These are phyloP conservation scores for Elongisporangium undulatum DNA, from an alignment of 352 stramenopile species.

Conservation along the genomic window DNA sequence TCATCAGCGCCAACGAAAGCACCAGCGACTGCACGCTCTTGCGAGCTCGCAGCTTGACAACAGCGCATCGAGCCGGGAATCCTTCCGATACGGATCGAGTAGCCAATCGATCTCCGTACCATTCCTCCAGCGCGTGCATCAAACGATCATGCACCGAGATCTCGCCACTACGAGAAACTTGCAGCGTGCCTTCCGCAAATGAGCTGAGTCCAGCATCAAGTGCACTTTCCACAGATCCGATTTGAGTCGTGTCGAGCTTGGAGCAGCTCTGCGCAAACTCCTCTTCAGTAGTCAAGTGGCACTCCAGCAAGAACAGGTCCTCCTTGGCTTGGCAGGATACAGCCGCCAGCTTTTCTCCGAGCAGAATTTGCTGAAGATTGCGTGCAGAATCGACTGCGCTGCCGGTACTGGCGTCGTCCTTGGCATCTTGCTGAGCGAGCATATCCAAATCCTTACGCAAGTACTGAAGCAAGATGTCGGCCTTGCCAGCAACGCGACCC, in stretches of 20 bases:
- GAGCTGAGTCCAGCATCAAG: slow-evolving; percentile 53
- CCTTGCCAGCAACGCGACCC: slow-evolving; percentile 60
- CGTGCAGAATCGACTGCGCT: slow-evolving; percentile 24
- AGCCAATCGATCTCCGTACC: slow-evolving; percentile 13
- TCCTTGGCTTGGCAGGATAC: slow-evolving; percentile 62
- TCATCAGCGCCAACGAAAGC: slow-evolving; percentile 53
- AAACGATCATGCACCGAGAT: slow-evolving; percentile 56
- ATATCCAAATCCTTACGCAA: slow-evolving; percentile 60
- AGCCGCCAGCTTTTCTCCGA: slow-evolving; percentile 55
- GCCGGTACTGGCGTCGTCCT: slow-evolving; percentile 22
- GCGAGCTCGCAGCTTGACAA: slow-evolving; percentile 58
- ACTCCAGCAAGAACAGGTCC: slow-evolving; percentile 73
- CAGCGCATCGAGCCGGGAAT: slow-evolving; percentile 47
- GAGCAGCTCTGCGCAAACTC: slow-evolving; percentile 39
- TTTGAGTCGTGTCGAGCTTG: slow-evolving; percentile 40
- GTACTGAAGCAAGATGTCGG: slow-evolving; percentile 63
- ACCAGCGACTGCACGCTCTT: slow-evolving; percentile 45
- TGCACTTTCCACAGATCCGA: slow-evolving; percentile 36
- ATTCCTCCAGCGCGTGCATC: slow-evolving; percentile 47
- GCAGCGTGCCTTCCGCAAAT: slow-evolving; percentile 52
- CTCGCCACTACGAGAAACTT: slow-evolving; percentile 24
- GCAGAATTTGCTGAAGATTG: slow-evolving; percentile 44
- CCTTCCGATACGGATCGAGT: slow-evolving; percentile 21
- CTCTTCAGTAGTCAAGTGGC: slow-evolving; percentile 62
- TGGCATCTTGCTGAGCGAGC: slow-evolving; percentile 30